These are phyloP conservation scores for Leptomonas seymouri DNA, from an alignment of 208 protist genomes.

Conservation along the genomic window DNA sequence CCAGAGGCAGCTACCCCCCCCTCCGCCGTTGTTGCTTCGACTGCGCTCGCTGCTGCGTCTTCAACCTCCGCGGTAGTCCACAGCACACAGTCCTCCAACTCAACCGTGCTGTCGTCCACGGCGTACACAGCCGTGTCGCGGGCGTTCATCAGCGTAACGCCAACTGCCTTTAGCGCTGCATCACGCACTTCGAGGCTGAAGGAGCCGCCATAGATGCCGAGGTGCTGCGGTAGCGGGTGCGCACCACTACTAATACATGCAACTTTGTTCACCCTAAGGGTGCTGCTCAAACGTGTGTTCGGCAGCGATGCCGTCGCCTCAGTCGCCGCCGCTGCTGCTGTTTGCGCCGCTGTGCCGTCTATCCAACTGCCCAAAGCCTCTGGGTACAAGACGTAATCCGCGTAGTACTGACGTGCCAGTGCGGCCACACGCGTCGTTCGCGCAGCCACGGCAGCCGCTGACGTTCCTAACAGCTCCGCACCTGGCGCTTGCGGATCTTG, in stretches of 20 bases:
- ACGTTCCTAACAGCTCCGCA: background rate
- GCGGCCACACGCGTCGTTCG: constrained; percentile 6
- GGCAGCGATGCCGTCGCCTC: background rate
- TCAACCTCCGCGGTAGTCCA: constrained; percentile 40
- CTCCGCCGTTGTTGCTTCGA: constrained; percentile 3
- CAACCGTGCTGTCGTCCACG: constrained; percentile 56
- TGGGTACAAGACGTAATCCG: background rate
- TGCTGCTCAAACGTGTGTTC: no score
- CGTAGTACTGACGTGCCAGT: constrained; percentile 10
- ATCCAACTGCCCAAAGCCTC: background rate
- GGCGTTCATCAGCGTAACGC: constrained; percentile 49
- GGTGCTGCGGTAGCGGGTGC: background rate
- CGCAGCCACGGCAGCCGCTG: constrained; percentile 8
- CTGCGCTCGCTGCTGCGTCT: constrained; percentile 15
- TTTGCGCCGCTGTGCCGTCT: background rate
- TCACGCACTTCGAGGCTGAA: constrained; percentile 71
- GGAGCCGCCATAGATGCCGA: constrained; percentile 54
- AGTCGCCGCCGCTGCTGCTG: background rate
- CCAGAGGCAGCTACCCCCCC: no score
- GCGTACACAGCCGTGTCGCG: constrained; percentile 65
- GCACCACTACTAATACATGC: background rate
- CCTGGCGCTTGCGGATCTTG: background rate
- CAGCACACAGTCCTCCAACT: constrained; percentile 52
- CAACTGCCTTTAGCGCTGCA: constrained; percentile 45
- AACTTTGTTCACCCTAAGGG: no score